Evolutionary conservation across 202 grass and related monocot genomes (phyloP).

Genomic region (Schoenoplectus triqueter): DNA sequence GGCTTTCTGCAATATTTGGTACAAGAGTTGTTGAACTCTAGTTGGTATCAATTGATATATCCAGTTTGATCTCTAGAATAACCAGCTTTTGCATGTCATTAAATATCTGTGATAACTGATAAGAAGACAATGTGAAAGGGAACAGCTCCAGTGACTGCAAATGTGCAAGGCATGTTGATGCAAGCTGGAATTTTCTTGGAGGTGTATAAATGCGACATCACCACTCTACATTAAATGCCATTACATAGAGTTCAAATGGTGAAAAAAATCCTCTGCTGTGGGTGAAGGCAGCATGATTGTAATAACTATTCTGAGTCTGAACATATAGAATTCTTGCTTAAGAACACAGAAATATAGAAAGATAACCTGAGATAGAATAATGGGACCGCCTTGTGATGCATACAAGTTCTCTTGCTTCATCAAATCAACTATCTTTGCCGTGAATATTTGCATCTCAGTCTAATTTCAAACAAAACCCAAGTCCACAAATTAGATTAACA

Average conservation of each 20-base stretch:
- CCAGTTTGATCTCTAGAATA: neutral
- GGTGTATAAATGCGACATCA: constrained; percentile 34
- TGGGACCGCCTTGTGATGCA: constrained; percentile 94
- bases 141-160: constrained; percentile 16
- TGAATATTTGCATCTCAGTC: constrained; percentile 95
- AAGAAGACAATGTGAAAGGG: neutral
- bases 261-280: neutral
- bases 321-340: neutral
- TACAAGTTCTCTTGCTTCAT: constrained; percentile 92
- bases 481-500: constrained; percentile 29
- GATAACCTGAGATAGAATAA: constrained; percentile 90
- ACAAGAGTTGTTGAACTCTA: constrained; percentile 19
- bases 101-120: neutral
- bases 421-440: constrained; percentile 82
- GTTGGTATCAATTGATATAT: neutral
- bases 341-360: neutral
- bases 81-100: constrained; percentile 21
- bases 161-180: constrained; percentile 13
- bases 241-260: neutral
- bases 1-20: neutral
- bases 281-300: neutral
- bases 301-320: constrained; percentile 4
- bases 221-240: constrained; percentile 24
- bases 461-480: constrained; percentile 31
- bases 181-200: constrained; percentile 32